Conservation (phyloP, 345 rosid species). For the Pugionium dolabratum region DNA sequence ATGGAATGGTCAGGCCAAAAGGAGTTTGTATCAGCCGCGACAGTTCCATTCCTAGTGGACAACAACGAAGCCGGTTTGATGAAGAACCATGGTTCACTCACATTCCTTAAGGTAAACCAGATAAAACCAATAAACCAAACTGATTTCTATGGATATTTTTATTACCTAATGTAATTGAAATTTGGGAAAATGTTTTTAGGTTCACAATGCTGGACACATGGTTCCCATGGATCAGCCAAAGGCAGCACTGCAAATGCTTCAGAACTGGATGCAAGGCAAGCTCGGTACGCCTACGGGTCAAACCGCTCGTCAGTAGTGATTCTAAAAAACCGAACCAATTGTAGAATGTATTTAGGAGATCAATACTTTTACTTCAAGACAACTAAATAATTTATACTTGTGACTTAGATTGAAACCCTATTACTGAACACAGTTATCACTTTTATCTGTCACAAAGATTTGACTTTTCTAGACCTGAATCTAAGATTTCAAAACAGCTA, state of each 20-base stretch:
- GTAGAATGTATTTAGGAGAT: constrained; percentile 24
- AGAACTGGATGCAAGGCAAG: constrained; percentile 80
- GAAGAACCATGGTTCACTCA: constrained; percentile 71
- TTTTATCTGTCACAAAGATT: too few species aligned
- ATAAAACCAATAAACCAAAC: not conserved
- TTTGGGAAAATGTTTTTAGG: constrained; percentile 47
- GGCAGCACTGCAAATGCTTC: constrained; percentile 72
- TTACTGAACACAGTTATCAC: not conserved
- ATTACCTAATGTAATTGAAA: not conserved
- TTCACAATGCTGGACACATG: constrained; percentile 82
- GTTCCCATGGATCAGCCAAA: constrained; percentile 98
- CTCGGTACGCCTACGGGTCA: constrained; percentile 36
- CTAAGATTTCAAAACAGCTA: not conserved
- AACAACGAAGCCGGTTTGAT: constrained; percentile 56
- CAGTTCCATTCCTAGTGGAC: constrained; percentile 53
- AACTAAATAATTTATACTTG: constrained; percentile 19
- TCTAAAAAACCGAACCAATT: constrained; percentile 6
- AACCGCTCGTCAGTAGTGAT: constrained; percentile 36
- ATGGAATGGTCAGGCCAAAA: constrained; percentile 77
- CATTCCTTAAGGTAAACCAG: constrained; percentile 63
- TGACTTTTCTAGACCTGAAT: too few species aligned
- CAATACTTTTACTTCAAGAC: constrained; percentile 1
- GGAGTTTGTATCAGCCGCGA: constrained; percentile 52
- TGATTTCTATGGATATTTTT: too few species aligned
- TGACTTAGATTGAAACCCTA: constrained; percentile 14